phyloP scores from a whole-genome alignment of 345 rosid species.

The Brassica napus region DNA sequence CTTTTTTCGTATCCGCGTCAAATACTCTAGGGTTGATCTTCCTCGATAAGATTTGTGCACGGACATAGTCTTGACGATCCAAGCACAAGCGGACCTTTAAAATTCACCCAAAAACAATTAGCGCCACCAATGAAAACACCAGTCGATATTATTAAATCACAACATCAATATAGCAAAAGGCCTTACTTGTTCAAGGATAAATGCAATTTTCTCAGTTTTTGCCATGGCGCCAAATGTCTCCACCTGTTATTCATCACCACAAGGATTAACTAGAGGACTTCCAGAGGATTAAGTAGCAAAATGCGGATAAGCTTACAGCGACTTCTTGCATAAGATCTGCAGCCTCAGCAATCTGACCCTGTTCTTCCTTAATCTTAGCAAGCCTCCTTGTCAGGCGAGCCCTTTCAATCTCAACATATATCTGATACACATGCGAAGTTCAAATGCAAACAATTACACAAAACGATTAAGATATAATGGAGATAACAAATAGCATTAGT shows the following conservation, averaged over 20 bases:
- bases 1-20: slow-evolving; percentile 70
- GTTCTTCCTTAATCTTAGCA: slow-evolving; percentile 96
- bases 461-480: neutral
- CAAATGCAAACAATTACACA: neutral
- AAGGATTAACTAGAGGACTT: slow-evolving; percentile 6
- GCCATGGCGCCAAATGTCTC: slow-evolving; percentile 99
- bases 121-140: slow-evolving; percentile 1
- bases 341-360: slow-evolving; percentile 94
- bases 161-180: neutral
- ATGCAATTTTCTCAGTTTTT: slow-evolving; percentile 96
- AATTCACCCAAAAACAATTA: slow-evolving; percentile 12
- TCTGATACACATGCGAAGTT: slow-evolving; percentile 43
- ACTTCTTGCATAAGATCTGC: slow-evolving; percentile 99
- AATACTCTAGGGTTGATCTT: slow-evolving; percentile 91
- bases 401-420: slow-evolving; percentile 96
- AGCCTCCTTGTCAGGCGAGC: slow-evolving; percentile 90
- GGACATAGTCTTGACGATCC: slow-evolving; percentile 88
- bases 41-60: slow-evolving; percentile 96
- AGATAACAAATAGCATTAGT: neutral
- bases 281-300: neutral
- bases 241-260: slow-evolving; percentile 54
- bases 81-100: slow-evolving; percentile 90
- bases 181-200: slow-evolving; percentile 94
- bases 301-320: slow-evolving; percentile 59
- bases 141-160: neutral